Base-by-base conservation (phyloP, 192 early-diverging fungal species). In the Coemansia sp. region DNA sequence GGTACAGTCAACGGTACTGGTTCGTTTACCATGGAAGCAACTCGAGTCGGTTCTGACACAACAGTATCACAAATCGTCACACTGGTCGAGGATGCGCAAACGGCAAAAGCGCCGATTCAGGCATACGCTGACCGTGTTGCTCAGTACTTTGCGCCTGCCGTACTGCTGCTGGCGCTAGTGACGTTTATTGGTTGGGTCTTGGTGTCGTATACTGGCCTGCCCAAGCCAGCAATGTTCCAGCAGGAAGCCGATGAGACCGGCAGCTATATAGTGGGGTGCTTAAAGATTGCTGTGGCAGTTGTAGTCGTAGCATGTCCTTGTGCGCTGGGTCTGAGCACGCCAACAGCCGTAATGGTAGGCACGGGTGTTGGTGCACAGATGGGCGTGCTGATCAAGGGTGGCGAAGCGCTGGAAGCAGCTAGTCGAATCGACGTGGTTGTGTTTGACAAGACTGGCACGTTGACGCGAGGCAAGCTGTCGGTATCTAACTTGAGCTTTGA, bases 261-360 rank as follows among this genome's bases (percentile, higher is more conserved):
- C 6, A 83, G 82, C 63, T 88, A 87, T 70, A 81, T 93, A 51
- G 83, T 91, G 19, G 85, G 90, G 6, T 88, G 87, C 55, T 65
- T 94, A n/a, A 87, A 91, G 70, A 63, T 98, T 20, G 91, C 91
- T 20, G 96, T 99, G 23, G 89, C 91, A 6, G 94, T 97, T 5
- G 90, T 96, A 46, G 93, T 99, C 6, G 94, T 98, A 0, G 93
- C 96, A 12, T 98, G 96, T 51, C 96, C 96, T 37, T 98, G 96
- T 80, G 93, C 96, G 4, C 73, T 99, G 36, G 96, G 96, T 15
- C 81, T 99, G 19, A 90, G 94, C 37, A 95, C 93, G 4, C 96
- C 96, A 9, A 99, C 96, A 0, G 96, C 94, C 0, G 91, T 99
- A 13, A 97, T 99, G 94, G 96, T 96, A 6, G 96, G 94, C 20